Conservation (phyloP, 371 early-diverging fungal species). For the Dichotomocladium elegans region DNA sequence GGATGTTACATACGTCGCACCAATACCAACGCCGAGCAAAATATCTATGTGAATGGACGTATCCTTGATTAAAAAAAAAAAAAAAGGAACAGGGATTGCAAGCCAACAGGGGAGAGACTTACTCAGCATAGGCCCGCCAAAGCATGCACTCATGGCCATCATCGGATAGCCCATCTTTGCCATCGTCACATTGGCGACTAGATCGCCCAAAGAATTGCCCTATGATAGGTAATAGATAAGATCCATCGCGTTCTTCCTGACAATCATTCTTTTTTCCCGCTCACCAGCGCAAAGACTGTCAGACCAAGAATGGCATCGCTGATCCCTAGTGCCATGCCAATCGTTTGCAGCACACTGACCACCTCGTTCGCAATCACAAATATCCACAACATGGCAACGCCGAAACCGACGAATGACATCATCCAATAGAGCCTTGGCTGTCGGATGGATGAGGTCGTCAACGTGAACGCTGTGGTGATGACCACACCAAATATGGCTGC, state of each 20-base stretch:
- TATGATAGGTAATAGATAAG: slow-evolving; percentile 17
- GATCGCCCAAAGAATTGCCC: slow-evolving; percentile 85
- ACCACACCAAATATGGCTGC: slow-evolving; percentile 17
- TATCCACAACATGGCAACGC: slow-evolving; percentile 73
- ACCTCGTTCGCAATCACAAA: slow-evolving; percentile 82
- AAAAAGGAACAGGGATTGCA: background rate
- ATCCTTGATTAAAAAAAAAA: too few species aligned
- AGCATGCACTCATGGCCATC: slow-evolving; percentile 86
- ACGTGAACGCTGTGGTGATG: slow-evolving; percentile 15
- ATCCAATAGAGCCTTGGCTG: slow-evolving; percentile 41
- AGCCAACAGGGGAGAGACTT: slow-evolving; percentile 17
- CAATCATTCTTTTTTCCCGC: background rate
- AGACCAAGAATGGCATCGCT: slow-evolving; percentile 81
- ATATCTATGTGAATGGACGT: slow-evolving; percentile 49
- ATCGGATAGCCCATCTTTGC: slow-evolving; percentile 78
- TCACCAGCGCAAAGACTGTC: slow-evolving; percentile 79
- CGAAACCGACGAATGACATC: slow-evolving; percentile 69
- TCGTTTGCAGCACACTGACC: slow-evolving; percentile 72
- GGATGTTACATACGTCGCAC: slow-evolving; percentile 55
- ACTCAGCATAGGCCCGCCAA: slow-evolving; percentile 82
- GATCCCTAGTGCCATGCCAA: slow-evolving; percentile 72
- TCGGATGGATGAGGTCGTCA: slow-evolving; percentile 22
- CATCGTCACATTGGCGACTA: slow-evolving; percentile 81
- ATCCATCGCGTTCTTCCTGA: background rate
- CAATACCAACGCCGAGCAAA: slow-evolving; percentile 71